Evolutionary conservation across 768 basidiomycete genomes (phyloP).

Genomic region (Daedalea quercina): DNA sequence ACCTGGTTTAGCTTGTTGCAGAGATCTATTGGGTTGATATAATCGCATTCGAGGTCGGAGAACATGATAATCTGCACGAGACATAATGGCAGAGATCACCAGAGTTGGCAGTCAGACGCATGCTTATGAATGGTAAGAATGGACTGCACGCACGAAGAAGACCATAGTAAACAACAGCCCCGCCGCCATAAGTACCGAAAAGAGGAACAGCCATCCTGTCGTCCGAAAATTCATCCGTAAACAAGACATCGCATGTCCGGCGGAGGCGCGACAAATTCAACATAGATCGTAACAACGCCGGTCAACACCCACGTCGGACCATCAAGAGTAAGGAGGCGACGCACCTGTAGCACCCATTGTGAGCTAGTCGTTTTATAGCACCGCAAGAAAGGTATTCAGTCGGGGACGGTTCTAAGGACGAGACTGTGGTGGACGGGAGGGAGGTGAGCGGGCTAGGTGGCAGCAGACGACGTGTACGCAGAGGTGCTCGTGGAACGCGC

Average conservation of each 20-base stretch:
- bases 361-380: neutral
- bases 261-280: neutral
- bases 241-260: neutral
- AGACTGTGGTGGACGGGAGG: neutral
- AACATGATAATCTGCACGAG: slow-evolving; percentile 93
- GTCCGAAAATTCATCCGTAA: neutral
- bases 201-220: slow-evolving; percentile 93
- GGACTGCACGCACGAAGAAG: slow-evolving; percentile 83
- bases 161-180: slow-evolving; percentile 97
- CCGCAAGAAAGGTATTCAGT: neutral
- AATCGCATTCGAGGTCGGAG: slow-evolving; percentile 98
- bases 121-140: neutral
- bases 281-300: neutral
- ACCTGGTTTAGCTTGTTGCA: slow-evolving; percentile 99
- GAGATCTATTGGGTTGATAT: slow-evolving; percentile 99
- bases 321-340: neutral
- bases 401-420: no score
- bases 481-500: neutral
- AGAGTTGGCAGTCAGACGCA: neutral
- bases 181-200: slow-evolving; percentile 92
- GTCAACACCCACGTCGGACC: neutral
- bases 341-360: slow-evolving; percentile 1
- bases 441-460: neutral
- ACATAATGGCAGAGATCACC: neutral
- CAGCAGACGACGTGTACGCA: slow-evolving; percentile 1